Base-by-base conservation (phyloP, 148 eudicot species). In the Chenopodium formosanum region DNA sequence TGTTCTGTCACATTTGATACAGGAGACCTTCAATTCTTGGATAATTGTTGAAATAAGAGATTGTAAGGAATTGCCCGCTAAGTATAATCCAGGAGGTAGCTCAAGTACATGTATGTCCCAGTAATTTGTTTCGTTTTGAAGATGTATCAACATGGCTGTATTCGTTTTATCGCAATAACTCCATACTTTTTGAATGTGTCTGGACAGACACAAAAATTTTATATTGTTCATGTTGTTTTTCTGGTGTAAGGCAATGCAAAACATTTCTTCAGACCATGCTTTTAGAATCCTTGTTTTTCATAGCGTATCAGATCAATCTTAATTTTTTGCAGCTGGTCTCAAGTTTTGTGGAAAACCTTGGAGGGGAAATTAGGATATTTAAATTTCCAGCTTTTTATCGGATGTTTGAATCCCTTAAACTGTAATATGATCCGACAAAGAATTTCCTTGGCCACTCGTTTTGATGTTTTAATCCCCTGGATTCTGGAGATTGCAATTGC, bases 21-120 rank as follows among this genome's bases (percentile, higher is more conserved):
- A 84, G 83, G 82, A 80, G 53, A 29, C 40, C 80, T 80, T 50
- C 65, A 29, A 53, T 79, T 67, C 67, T 52, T 60, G 81, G 53
- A 65, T 46, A 48, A 62, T 53, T 50, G 66, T 80, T 70, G 53
- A 84, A 76, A 76, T 76, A 71, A 84, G 83, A 74, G 70, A 40
- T 62, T 32, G 46, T 60, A 76, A 74, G 76, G 67, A 56, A n/a
- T 74, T n/a, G 32, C 69, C 79, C 48, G 58, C 76, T 70, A 60
- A 77, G 80, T 70, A 31, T 64, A 79, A 56, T 34, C 44, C 62
- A 60, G 83, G 72, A 75, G 82, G 70, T 73, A 79, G 70, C 78
- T 75, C 74, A 79, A 56, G 78, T 79, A 67, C 82, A 83, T 83
- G 70, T 70, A 79, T 67, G 56, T 83, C 74, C 76, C 82, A 50